Percentiles rank a stretch among this genome's conserved stretches.
Conservation (phyloP, 768 basidiomycete genomes). For the Panaeolus cyanescens region DNA sequence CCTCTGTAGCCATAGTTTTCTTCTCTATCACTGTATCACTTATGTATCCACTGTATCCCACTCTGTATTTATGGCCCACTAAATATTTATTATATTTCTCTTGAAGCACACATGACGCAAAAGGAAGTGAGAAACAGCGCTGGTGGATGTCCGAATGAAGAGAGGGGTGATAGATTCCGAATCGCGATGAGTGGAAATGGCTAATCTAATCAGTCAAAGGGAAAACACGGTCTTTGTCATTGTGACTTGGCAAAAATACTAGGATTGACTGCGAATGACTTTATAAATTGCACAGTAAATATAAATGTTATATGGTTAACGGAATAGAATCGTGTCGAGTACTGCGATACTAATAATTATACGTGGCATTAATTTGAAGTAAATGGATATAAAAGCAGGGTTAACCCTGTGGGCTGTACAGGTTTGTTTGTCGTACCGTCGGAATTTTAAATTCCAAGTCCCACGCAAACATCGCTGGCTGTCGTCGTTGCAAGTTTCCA, state of each 20-base stretch:
- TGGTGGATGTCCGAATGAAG: not conserved
- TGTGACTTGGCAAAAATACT: not conserved
- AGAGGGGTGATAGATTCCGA: not conserved
- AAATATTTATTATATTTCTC: not conserved
- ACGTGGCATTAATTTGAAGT: conserved; percentile 19
- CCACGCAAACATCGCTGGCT: conserved; percentile 37
- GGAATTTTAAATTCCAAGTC: conserved; percentile 47
- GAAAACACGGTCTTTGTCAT: not conserved
- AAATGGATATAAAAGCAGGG: conserved; percentile 1
- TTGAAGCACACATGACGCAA: not conserved
- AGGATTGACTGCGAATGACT: not conserved
- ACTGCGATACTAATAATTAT: conserved; percentile 5
- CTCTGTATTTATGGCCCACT: not conserved
- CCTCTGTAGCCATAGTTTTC: conserved; percentile 12
- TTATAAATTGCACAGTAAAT: not conserved
- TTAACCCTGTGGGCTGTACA: conserved; percentile 14
- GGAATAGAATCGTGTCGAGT: not conserved
- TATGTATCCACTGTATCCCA: conserved; percentile 3
- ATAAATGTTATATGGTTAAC: not conserved
- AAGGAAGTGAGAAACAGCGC: not conserved
- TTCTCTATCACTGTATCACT: conserved; percentile 4
- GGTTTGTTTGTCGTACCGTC: conserved; percentile 34
- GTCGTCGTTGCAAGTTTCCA: conserved; percentile 26
- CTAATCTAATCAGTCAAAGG: conserved; percentile 1
- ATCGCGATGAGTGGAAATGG: conserved; percentile 2